Percentiles rank a stretch among this genome's conserved stretches.
Conservation (phyloP, 371 early-diverging fungal species). For the Syncephalastrum contaminatum region DNA sequence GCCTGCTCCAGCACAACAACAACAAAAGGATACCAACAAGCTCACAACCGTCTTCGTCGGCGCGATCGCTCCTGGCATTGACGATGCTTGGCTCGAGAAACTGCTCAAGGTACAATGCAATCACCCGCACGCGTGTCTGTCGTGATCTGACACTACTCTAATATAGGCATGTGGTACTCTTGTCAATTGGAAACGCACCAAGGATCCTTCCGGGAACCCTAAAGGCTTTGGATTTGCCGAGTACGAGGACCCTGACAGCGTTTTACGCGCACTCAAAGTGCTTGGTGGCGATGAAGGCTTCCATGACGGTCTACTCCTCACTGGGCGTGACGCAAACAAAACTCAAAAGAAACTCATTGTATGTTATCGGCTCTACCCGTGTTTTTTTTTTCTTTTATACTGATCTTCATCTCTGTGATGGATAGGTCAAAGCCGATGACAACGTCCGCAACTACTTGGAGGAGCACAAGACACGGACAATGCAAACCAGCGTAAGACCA, state of each 20-base stretch:
- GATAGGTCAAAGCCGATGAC: conserved; percentile 70
- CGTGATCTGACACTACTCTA: conserved; percentile 3
- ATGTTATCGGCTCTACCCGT: conserved; percentile 3
- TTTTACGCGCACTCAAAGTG: conserved; percentile 68
- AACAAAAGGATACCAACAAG: conserved; percentile 43
- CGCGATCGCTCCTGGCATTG: conserved; percentile 71
- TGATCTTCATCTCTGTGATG: neutral
- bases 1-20: conserved; percentile 7
- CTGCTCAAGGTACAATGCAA: conserved; percentile 55
- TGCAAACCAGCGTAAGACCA: conserved; percentile 33
- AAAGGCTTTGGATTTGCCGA: conserved; percentile 84
- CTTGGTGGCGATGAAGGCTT: conserved; percentile 65
- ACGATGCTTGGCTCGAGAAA: conserved; percentile 70
- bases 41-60: conserved; percentile 75
- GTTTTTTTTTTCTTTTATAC: neutral
- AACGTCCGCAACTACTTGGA: conserved; percentile 65
- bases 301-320: conserved; percentile 47
- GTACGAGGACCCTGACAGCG: conserved; percentile 69
- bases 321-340: conserved; percentile 58
- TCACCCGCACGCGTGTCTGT: neutral
- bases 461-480: conserved; percentile 45
- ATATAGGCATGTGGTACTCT: conserved; percentile 63
- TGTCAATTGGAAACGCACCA: conserved; percentile 73
- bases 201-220: conserved; percentile 65
- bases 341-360: conserved; percentile 63